These are phyloP conservation scores for Cajanus cajan DNA, from an alignment of 306 rosid species.

Conservation along the genomic window DNA sequence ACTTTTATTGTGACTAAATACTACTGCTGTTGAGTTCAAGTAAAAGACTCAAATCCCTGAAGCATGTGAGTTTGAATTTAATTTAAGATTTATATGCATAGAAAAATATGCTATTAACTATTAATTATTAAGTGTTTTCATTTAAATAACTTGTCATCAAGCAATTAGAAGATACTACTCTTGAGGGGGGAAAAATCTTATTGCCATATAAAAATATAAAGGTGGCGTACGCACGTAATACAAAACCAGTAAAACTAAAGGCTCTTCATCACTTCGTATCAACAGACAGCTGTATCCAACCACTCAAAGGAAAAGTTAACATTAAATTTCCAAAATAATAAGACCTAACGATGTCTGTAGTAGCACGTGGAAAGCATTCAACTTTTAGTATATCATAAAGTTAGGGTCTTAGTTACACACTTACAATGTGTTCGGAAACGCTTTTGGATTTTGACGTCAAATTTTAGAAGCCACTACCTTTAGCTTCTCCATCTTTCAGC, in stretches of 20 bases:
- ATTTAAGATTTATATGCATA: not conserved
- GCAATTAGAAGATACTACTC: not conserved
- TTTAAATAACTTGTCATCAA: not conserved
- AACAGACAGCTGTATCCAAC: slow-evolving; percentile 2
- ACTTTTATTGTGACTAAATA: not conserved
- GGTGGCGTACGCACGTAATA: not conserved
- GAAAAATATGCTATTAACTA: not conserved
- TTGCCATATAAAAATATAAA: not conserved
- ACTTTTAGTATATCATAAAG: not conserved
- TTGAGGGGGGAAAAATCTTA: not conserved
- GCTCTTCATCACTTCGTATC: not conserved
- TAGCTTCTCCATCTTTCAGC: not conserved
- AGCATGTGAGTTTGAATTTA: not conserved
- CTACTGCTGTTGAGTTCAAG: not conserved
- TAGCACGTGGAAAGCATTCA: not conserved
- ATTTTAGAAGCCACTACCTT: not conserved
- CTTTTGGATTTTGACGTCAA: not conserved
- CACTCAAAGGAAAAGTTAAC: not conserved
- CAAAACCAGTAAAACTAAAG: not conserved
- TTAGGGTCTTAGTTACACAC: not conserved
- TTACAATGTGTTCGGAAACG: not conserved
- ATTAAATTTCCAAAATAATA: not conserved
- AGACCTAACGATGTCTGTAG: not conserved
- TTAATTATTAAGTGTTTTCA: not conserved
- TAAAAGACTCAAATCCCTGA: not conserved